Evolutionary conservation across 306 rosid species (phyloP), one percentile per base, ranked within the genome.

Genomic region (Rosa lucieae): DNA sequence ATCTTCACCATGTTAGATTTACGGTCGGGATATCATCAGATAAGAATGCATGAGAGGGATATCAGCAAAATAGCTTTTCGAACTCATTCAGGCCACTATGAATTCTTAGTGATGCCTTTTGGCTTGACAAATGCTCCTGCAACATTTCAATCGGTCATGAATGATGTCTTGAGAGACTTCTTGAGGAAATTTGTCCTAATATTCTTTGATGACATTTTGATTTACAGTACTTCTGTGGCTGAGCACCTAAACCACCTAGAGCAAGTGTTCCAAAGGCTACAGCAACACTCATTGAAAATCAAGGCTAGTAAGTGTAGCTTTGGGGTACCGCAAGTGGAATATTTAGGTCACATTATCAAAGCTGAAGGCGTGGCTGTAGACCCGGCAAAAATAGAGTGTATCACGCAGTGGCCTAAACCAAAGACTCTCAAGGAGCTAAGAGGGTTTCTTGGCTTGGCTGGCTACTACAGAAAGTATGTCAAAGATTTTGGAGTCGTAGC

Each of bases 121-220:
- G 6, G 6, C 5, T 0, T 46, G 1, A 4, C 56, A 0, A 70
- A 44, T 0, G n/a, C n/a, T 0, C 80, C 14, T 1, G 23, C 23
- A 0, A 76, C 73, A 1, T 76, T 65, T 12, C 49, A 76, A 4
- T 17, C 73, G 0, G 0, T 29, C 1, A 76, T 43, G 72, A 48
- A 23, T 4, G 46, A 44, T 0, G 12, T 70, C 0, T 21, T 70
- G 5, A 0, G 1, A 1, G 53, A 18, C 0, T 7, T n/a, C 0
- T 29, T 70, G 3, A 5, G 6, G 2, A 21, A 6, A 13, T 76
- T 6, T 6, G 48, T 47, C 0, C 0, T 76, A 2, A 63, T 76
- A 0, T 63, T 76, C 1, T 76, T 76, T 29, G 61, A 65, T 2
- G 72, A 76, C 6, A 63, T 76, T 10, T 15, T 76, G 6, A 20